Evolutionary conservation across 371 early-diverging fungal genomes (phyloP).

Genomic region (Mucor irregularis): DNA sequence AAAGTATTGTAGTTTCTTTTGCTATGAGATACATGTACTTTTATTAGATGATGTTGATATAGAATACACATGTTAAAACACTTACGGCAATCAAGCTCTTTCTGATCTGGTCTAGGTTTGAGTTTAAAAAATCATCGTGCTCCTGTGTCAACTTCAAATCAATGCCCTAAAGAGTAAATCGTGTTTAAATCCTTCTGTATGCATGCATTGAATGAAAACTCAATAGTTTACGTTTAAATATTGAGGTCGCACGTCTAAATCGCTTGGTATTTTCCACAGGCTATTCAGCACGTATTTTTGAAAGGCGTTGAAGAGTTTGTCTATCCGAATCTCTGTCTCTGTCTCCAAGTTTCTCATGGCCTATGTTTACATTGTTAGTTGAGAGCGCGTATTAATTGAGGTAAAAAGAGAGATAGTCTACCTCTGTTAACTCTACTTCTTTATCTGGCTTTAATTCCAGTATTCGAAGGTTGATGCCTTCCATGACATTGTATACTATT

Average conservation of each 20-base stretch:
- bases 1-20: neutral
- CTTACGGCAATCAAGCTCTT: constrained; percentile 6
- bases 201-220: no score
- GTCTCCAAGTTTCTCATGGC: neutral
- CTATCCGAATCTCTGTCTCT: neutral
- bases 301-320: constrained; percentile 2
- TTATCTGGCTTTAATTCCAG: no score
- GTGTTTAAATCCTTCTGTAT: neutral
- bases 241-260: constrained; percentile 2
- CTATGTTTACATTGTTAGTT: neutral
- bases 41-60: neutral
- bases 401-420: no score
- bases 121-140: neutral
- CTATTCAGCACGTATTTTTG: constrained; percentile 8
- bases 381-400: neutral
- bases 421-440: neutral
- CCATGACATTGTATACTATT: constrained; percentile 7
- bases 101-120: neutral
- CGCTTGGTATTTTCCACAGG: constrained; percentile 6
- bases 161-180: neutral
- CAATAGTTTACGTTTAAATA: constrained; percentile 1
- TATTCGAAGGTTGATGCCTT: no score
- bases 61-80: neutral
- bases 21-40: neutral
- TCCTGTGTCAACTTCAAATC: neutral